Evolutionary conservation across 2,329 filamentous ascomycete species (phyloP).

Genomic region (Anthostomella pinea): DNA sequence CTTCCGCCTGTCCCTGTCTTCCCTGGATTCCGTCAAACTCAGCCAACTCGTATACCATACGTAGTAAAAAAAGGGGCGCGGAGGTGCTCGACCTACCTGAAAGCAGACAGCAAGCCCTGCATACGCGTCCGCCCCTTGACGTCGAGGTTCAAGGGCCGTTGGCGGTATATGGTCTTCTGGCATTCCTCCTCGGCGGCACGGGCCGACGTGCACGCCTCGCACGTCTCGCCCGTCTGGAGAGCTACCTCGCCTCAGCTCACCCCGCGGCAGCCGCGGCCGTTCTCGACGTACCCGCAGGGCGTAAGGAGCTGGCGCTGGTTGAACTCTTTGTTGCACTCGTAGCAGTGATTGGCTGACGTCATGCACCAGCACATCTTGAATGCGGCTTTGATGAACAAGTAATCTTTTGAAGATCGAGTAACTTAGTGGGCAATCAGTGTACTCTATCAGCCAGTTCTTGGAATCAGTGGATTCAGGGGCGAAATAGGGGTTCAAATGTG

Average conservation of each 20-base stretch:
- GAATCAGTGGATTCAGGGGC: too few relatives aligned
- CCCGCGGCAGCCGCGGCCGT: background rate
- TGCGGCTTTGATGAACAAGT: too few relatives aligned
- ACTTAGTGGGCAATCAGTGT: too few relatives aligned
- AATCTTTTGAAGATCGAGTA: too few relatives aligned
- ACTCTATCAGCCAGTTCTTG: too few relatives aligned
- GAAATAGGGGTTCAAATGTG: too few relatives aligned
- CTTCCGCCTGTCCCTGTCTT: too few relatives aligned
- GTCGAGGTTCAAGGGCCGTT: conserved; percentile 3
- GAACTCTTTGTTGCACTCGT: conserved; percentile 10
- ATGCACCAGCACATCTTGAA: conserved; percentile 9
- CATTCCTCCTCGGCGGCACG: conserved; percentile 8
- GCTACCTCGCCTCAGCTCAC: background rate
- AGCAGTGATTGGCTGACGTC: conserved; percentile 8
- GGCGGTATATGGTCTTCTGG: conserved; percentile 6
- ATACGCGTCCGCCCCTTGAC: conserved; percentile 5
- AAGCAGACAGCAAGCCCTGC: conserved; percentile 1
- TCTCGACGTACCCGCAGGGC: conserved; percentile 6
- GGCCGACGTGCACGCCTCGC: conserved; percentile 5
- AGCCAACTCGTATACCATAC: too few relatives aligned
- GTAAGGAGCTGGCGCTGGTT: background rate
- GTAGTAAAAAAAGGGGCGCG: background rate
- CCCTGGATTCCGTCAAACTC: too few relatives aligned
- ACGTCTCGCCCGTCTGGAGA: conserved; percentile 7
- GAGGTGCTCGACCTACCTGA: conserved; percentile 7